Base-by-base conservation (phyloP, 768 basidiomycete genomes). In the Leccinum fibrillosum region DNA sequence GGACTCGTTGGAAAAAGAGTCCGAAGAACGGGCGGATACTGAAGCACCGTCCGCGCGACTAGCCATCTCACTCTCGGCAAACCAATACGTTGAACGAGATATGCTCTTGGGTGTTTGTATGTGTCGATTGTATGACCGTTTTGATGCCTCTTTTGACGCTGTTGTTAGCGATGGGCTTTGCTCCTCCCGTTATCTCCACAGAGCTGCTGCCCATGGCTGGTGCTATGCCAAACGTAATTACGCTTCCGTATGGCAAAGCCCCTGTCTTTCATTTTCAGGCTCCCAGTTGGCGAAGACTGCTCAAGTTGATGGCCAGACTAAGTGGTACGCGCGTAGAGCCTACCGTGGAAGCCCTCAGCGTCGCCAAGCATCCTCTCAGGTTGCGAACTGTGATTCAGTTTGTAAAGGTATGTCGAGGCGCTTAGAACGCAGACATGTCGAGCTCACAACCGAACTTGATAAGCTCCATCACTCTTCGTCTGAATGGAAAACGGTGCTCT, bases 311-410 rank as follows among this genome's bases (percentile, higher is more conserved):
- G 83, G 90, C 89, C 26, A 77, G 85, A 59, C 71, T 91, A 57
- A 86, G 86, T 56, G 83, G 79, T 30, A 86, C 88, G 5, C 82
- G 82, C 52, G 75, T 93, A 48, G 86, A 92, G 62, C 83, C 90
- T 1, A 84, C 86, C 0, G 67, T 89, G 37, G 87, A 89, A 63
- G 85, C 88, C 1, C 72, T 88, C 62, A 82, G 84, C 1, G 71
- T 79, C 0, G 75, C 79, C 30, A 86, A 85, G 64, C 75, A 75
- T 17, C 81, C 82, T 5, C 76, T 86, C 52, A 80, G 79, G 59
- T 73, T 93, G 48, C 85, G 91, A 44, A 86, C 86, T 0, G 88
- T 92, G 0, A 73, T 93, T 55, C 90, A 92, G 65, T 90, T 92
- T 64, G 78, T 90, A 52, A 89, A 85, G 78, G 90, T 89, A 63